Evolutionary conservation across 2,329 filamentous ascomycete genomes (phyloP), one percentile per base, ranked within the genome.

Genomic region (Aspergillus viridinutans): DNA sequence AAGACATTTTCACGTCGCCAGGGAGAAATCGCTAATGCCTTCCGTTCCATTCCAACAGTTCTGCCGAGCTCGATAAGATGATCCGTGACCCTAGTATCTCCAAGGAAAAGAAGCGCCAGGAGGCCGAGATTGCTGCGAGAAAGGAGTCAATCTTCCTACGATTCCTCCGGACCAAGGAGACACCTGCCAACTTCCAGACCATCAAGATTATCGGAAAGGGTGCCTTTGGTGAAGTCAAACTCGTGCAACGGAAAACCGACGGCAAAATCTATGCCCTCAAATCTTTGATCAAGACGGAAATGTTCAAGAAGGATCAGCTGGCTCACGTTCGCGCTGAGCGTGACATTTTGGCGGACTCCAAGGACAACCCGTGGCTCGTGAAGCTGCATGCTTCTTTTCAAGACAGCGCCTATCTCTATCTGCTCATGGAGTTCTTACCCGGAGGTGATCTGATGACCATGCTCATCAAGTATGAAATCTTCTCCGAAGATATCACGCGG

Each of bases 401-500:
- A 77, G 94, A 99, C 73, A 83, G 85, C 49, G 93, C 94, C 64
- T 99, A 97, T 79, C 81, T 99, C 38, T 99, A 99, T 80, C 94
- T 99, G 88, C 82, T 99, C 60, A 99, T 99, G 94, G 94, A 99
- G 77, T 99, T 97, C 77, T 83, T 99, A 74, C 94, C 94, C 7
- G 94, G 94, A 75, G 94, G 94, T 75, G 94, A 99, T 79, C 77
- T 99, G 74, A 99, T 99, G 94, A 99, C 94, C 3, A 99, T 99
- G 94, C 82, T 99, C 66, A 99, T 99, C 80, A 99, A 97, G 82
- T 99, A 99, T 71, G 94, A 99, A 74, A 97, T 99, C 74, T 99
- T 99, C 75, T 96, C 92, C 0, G 93, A 97, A 74, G 94, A 99
- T 66, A 97, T 99, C 65, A 99, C 94, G 29, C 87, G 94, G 20